Percentiles rank a stretch among this genome's conserved stretches.
Conservation (phyloP, 805 yeast species). For the Cyberlindnera meyerae region DNA sequence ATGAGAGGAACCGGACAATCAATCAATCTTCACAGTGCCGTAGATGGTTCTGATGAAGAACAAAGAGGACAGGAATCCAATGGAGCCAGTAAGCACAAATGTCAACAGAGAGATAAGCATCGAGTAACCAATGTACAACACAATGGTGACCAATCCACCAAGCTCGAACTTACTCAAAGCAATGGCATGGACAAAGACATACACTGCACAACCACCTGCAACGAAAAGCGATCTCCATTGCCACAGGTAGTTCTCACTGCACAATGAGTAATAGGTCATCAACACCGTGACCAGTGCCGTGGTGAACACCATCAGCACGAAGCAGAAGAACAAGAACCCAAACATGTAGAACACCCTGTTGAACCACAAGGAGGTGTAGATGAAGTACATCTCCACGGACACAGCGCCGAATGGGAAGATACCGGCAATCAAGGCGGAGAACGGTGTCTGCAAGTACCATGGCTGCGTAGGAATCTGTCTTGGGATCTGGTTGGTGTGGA, state of each 20-base stretch:
- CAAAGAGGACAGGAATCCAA: constrained; percentile 76
- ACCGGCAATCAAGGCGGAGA: constrained; percentile 74
- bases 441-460: constrained; percentile 65
- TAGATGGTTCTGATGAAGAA: constrained; percentile 76
- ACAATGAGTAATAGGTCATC: constrained; percentile 76
- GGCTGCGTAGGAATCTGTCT: constrained; percentile 94
- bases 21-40: constrained; percentile 82
- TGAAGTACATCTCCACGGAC: constrained; percentile 91
- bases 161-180: constrained; percentile 64
- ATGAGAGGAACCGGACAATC: too few species aligned
- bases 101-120: constrained; percentile 60
- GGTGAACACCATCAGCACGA: constrained; percentile 75
- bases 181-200: constrained; percentile 80
- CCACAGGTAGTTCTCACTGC: constrained; percentile 94
- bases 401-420: constrained; percentile 93
- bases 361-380: constrained; percentile 88
- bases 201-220: constrained; percentile 85
- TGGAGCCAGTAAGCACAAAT: constrained; percentile 81
- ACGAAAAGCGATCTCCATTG: constrained; percentile 89
- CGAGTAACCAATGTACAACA: constrained; percentile 81
- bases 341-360: constrained; percentile 94
- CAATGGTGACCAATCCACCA: constrained; percentile 70
- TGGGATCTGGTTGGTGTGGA: constrained; percentile 90
- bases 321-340: constrained; percentile 90
- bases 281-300: constrained; percentile 76